Conservation (phyloP, 345 rosid species). For the Linum usitatissimum region DNA sequence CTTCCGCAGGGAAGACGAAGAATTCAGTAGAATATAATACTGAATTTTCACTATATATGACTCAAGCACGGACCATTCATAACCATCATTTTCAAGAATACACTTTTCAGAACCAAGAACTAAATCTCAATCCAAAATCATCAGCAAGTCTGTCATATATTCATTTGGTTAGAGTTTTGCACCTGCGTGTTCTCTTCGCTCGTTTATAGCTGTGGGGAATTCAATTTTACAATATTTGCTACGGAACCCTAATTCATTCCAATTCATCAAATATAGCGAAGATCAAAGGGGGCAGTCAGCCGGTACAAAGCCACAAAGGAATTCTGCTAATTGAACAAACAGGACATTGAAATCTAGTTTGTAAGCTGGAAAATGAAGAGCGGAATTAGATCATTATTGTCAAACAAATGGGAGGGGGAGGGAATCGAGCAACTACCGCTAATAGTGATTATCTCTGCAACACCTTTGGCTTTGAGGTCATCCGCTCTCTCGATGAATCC, state of each 20-base stretch:
- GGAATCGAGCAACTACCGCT: conserved; percentile 41
- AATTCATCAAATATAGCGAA: no score
- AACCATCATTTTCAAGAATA: background rate
- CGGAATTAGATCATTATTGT: no score
- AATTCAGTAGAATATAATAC: background rate
- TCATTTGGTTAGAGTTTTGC: no score
- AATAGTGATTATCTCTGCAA: conserved; percentile 62
- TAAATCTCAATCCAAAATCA: conserved; percentile 6
- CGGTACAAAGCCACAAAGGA: background rate
- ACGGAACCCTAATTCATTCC: no score
- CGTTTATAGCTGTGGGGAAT: no score
- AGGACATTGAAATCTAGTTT: no score
- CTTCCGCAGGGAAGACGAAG: background rate
- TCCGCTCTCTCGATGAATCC: conserved; percentile 88
- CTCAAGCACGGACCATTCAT: background rate
- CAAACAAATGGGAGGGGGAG: background rate
- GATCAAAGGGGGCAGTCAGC: no score
- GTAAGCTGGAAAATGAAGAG: no score
- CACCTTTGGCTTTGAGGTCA: conserved; percentile 72
- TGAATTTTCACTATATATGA: background rate
- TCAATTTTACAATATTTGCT: no score
- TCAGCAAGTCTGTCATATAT: no score
- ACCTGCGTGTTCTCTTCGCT: no score
- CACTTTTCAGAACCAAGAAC: background rate
- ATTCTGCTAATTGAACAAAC: background rate